These are phyloP conservation scores for Mycena polygramma DNA, from an alignment of 768 basidiomycete species.

Conservation along the genomic window DNA sequence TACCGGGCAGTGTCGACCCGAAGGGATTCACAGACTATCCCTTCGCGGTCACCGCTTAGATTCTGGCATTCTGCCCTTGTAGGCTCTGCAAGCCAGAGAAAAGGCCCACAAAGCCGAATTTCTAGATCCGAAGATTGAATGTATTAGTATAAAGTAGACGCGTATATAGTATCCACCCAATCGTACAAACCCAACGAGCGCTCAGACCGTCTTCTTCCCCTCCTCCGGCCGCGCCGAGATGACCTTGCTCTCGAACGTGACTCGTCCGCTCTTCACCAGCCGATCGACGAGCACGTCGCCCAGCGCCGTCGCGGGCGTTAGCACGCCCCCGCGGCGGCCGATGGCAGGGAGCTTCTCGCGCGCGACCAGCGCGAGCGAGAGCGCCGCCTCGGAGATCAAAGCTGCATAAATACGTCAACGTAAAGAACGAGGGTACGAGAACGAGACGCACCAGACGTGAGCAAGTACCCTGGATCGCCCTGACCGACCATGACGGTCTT, in stretches of 20 bases:
- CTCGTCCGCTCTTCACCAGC: slow-evolving; percentile 67
- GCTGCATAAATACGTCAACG: background rate
- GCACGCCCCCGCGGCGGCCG: slow-evolving; percentile 77
- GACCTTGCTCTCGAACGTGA: slow-evolving; percentile 70
- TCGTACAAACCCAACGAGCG: background rate
- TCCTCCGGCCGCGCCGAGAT: slow-evolving; percentile 43
- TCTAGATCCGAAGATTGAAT: background rate
- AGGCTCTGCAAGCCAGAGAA: no score
- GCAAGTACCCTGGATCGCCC: slow-evolving; percentile 84
- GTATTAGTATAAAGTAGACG: no score
- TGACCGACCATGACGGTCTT: slow-evolving; percentile 72
- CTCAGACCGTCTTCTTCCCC: slow-evolving; percentile 41
- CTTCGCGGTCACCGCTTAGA: no score
- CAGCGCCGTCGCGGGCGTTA: slow-evolving; percentile 88
- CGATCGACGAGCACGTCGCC: slow-evolving; percentile 82
- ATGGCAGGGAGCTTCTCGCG: slow-evolving; percentile 67
- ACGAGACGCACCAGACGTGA: slow-evolving; percentile 37
- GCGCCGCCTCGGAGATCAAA: slow-evolving; percentile 84
- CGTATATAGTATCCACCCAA: background rate
- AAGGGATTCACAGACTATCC: no score
- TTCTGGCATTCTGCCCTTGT: no score
- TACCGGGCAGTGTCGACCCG: no score
- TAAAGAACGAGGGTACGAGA: no score
- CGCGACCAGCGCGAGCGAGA: slow-evolving; percentile 72
- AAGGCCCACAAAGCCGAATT: no score